Conservation (phyloP, 495 filamentous ascomycete genomes). For the Aspergillus homomorphus region DNA sequence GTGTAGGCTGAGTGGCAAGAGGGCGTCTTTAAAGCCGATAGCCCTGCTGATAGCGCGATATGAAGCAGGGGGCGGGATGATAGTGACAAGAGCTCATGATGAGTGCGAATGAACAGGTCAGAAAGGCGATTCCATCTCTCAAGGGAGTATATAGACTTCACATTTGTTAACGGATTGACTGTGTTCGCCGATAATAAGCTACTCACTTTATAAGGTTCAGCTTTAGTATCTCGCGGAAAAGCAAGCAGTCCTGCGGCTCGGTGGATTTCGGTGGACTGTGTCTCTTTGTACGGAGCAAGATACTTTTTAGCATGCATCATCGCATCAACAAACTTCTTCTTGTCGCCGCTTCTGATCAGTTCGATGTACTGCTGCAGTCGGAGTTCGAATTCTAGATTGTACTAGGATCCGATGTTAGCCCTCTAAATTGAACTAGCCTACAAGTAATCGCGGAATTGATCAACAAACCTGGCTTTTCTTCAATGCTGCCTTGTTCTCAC, state of each 20-base stretch:
- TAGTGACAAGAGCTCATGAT: slow-evolving; percentile 82
- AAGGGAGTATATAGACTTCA: slow-evolving; percentile 66
- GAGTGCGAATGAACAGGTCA: slow-evolving; percentile 77
- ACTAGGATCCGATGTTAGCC: slow-evolving; percentile 52
- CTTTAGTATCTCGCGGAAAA: slow-evolving; percentile 57
- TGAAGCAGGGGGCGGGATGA: slow-evolving; percentile 83
- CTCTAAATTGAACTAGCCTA: not conserved
- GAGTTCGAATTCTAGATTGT: slow-evolving; percentile 87
- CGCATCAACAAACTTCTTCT: slow-evolving; percentile 66
- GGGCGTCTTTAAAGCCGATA: slow-evolving; percentile 94
- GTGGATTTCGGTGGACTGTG: slow-evolving; percentile 64
- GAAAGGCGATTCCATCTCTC: slow-evolving; percentile 74
- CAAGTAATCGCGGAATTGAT: not conserved
- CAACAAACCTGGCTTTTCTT: slow-evolving; percentile 73
- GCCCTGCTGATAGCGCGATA: slow-evolving; percentile 83
- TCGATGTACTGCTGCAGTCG: slow-evolving; percentile 96
- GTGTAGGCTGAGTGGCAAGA: slow-evolving; percentile 76
- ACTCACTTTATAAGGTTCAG: slow-evolving; percentile 63
- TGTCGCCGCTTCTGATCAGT: slow-evolving; percentile 64
- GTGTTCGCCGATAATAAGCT: not conserved
- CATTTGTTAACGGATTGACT: slow-evolving; percentile 3
- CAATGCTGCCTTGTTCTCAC: slow-evolving; percentile 82
- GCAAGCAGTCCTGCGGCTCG: slow-evolving; percentile 79
- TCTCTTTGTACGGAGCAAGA: slow-evolving; percentile 63
- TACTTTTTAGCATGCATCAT: slow-evolving; percentile 76